Percentiles rank a stretch among this genome's conserved stretches.
phyloP scores from a whole-genome alignment of 345 rosid genomes.

The Brassica cretica region DNA sequence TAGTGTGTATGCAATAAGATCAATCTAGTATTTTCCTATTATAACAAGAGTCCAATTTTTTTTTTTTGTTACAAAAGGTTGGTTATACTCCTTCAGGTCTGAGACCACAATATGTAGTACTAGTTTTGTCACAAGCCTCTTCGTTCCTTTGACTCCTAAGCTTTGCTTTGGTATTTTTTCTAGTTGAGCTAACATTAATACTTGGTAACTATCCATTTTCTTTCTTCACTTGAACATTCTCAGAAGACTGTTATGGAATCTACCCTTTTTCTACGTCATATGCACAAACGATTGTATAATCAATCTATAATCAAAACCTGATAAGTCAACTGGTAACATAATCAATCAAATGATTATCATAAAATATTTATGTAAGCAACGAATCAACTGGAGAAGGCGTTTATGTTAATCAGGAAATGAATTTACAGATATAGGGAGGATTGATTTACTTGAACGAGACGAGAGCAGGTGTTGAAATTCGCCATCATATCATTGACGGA shows the following conservation, averaged over 20 bases:
- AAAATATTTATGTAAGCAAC: background rate
- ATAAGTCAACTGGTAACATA: conserved; percentile 1
- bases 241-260: background rate
- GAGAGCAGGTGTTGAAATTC: conserved; percentile 85
- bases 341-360: background rate
- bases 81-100: no score
- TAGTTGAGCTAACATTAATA: no score
- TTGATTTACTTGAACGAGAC: conserved; percentile 68
- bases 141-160: no score
- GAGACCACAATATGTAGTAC: no score
- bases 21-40: background rate
- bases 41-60: no score
- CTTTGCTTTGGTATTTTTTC: no score
- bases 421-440: background rate
- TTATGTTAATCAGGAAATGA: background rate
- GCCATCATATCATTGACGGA: conserved; percentile 77
- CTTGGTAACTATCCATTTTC: background rate
- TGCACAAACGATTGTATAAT: background rate
- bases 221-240: background rate
- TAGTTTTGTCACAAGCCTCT: no score
- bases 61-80: no score
- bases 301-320: background rate
- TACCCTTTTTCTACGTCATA: background rate
- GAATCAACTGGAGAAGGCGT: background rate
- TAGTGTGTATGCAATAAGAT: background rate